A percentile compares a stretch with the other conserved stretches of the same genome.
Conservation (phyloP, 176 grass and related monocot genomes). For the Eleusine indica region DNA sequence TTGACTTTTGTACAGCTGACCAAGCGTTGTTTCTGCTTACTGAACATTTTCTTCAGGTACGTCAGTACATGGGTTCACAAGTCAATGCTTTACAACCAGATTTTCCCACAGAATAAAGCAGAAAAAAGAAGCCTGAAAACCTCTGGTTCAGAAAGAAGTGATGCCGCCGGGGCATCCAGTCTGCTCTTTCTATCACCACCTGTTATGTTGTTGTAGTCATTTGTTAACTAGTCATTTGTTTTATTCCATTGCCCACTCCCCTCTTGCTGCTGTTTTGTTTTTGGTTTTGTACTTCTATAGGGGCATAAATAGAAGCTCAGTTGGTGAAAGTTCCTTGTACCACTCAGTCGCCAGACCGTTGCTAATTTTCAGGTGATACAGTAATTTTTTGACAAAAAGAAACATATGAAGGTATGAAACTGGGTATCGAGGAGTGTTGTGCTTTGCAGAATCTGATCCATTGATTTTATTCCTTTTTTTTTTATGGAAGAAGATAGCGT, state of each 20-base stretch:
- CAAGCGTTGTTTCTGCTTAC: conserved; percentile 13
- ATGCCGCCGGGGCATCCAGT: not conserved
- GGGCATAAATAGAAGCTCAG: conserved; percentile 4
- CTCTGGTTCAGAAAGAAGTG: conserved; percentile 18
- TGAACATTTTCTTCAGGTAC: conserved; percentile 37
- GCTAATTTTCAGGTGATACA: not conserved
- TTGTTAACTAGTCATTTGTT: conserved; percentile 24
- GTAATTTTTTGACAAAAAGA: not conserved
- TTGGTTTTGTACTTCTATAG: not conserved
- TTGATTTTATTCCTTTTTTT: not conserved
- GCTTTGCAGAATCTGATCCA: not conserved
- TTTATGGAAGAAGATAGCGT: conserved; percentile 9
- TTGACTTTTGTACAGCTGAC: conserved; percentile 48
- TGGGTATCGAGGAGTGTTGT: not conserved
- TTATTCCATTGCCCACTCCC: not conserved
- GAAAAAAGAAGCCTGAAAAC: conserved; percentile 27
- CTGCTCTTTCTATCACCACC: conserved; percentile 23
- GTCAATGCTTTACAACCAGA: conserved; percentile 8
- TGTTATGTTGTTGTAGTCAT: conserved; percentile 32
- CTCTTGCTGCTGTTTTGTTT: not conserved
- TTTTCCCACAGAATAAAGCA: conserved; percentile 46
- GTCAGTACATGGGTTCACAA: conserved; percentile 21
- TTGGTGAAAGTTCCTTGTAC: conserved; percentile 30
- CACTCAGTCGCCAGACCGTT: not conserved
- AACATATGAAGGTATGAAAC: not conserved